Percentiles rank a stretch among this genome's conserved stretches.
phyloP scores from a whole-genome alignment of 345 rosid species.

The Populus deltoides region DNA sequence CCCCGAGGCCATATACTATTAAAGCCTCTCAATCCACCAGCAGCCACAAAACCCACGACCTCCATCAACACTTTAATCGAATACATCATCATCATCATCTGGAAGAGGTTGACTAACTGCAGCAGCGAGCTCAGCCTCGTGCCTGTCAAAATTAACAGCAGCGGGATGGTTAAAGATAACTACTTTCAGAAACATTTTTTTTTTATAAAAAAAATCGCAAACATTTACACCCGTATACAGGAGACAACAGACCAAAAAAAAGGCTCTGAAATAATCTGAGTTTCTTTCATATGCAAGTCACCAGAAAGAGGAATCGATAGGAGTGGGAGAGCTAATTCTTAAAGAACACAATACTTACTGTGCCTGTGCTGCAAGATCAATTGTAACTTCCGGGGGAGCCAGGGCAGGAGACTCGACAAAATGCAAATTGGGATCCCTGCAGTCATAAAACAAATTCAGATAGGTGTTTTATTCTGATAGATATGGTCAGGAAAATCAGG shows the following conservation, averaged over 20 bases:
- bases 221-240: too few relatives aligned
- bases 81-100: slow-evolving; percentile 62
- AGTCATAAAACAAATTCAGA: neutral
- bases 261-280: neutral
- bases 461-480: neutral
- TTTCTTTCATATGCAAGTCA: too few relatives aligned
- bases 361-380: slow-evolving; percentile 82
- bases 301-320: too few relatives aligned
- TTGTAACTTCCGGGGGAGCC: slow-evolving; percentile 86
- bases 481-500: neutral
- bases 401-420: slow-evolving; percentile 94
- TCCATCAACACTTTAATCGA: slow-evolving; percentile 39
- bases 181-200: too few relatives aligned
- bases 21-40: neutral
- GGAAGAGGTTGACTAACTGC: slow-evolving; percentile 87
- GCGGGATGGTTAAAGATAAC: neutral
- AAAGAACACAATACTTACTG: slow-evolving; percentile 45
- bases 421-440: slow-evolving; percentile 75
- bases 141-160: slow-evolving; percentile 32
- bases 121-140: slow-evolving; percentile 66
- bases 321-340: neutral
- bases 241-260: too few relatives aligned
- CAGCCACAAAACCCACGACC: too few relatives aligned
- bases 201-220: too few relatives aligned
- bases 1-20: slow-evolving; percentile 1